phyloP scores from a whole-genome alignment of 2,329 filamentous ascomycete genomes.

The Xylariaceae sp. region DNA sequence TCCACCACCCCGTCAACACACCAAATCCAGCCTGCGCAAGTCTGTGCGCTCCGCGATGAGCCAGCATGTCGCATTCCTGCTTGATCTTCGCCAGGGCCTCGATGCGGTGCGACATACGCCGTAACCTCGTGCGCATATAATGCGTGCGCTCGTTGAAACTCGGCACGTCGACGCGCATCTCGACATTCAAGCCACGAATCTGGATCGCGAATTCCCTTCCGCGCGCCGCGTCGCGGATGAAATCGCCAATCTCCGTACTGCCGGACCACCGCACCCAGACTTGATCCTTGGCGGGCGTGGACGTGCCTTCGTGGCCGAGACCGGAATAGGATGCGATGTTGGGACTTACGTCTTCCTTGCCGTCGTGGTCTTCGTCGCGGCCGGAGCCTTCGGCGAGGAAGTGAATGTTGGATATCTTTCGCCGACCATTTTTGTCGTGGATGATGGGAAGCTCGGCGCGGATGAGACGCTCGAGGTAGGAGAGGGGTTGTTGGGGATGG shows the following conservation, averaged over 20 bases:
- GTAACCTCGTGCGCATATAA: slow-evolving; percentile 72
- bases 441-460: slow-evolving; percentile 78
- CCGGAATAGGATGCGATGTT: slow-evolving; percentile 67
- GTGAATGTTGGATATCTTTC: slow-evolving; percentile 66
- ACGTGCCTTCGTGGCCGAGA: slow-evolving; percentile 55
- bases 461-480: slow-evolving; percentile 82
- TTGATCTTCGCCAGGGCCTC: slow-evolving; percentile 68
- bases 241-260: slow-evolving; percentile 87
- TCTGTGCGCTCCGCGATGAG: slow-evolving; percentile 70
- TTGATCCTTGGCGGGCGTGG: slow-evolving; percentile 40
- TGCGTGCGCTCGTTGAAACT: slow-evolving; percentile 88
- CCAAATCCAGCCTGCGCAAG: slow-evolving; percentile 76
- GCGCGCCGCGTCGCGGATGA: slow-evolving; percentile 82
- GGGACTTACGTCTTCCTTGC: slow-evolving; percentile 29
- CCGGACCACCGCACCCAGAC: slow-evolving; percentile 83
- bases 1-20: slow-evolving; percentile 73
- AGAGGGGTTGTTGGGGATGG: slow-evolving; percentile 85
- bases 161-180: slow-evolving; percentile 75
- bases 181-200: slow-evolving; percentile 61
- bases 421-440: slow-evolving; percentile 54
- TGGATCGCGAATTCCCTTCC: slow-evolving; percentile 80
- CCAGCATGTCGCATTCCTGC: slow-evolving; percentile 71
- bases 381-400: slow-evolving; percentile 72
- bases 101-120: slow-evolving; percentile 65
- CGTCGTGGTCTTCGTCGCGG: slow-evolving; percentile 40